Evolutionary conservation across 768 basidiomycete genomes (phyloP), one percentile per base, ranked within the genome.

Genomic region (Hypholoma sublateritium): DNA sequence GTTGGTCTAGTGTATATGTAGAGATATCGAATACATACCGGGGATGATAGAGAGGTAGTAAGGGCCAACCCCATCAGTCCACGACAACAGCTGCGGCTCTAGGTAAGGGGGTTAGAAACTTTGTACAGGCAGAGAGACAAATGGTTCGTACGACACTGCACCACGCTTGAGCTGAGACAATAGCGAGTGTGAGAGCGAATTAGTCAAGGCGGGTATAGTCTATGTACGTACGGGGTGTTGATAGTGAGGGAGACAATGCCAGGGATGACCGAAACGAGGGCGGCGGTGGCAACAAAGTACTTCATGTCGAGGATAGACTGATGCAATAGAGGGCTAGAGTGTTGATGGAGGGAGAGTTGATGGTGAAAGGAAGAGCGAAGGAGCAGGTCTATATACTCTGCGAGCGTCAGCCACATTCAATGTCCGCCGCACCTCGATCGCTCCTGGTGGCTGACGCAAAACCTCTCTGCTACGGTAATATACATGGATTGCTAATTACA

Each of bases 31-130:
- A 39, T 35, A 22, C 80, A 32, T 59, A 89, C 88, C 85, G 47
- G 88, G 89, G 39, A 88, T 61, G 50, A 88, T 61, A 9, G 81
- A 73, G 49, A 89, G 55, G 67, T 74, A 91, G 71, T 80, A 91
- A 0, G 89, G 88, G 0, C 73, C 21, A 0, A 54, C 47, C 32
- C 87, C 87, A 4, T 73, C 81, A 24, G 56, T 36, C 85, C 86
- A 91, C 2, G 65, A 66, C 34, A 91, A 39, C 61, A 79, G 66
- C 17, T 80, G 73, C 8, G 89, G 89, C 61, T 89, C 88, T 90
- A 54, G 25, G 25, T 13, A 16, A 22, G 34, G 35, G 21, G 32
- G 16, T 11, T 14, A 45, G 34, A 35, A 34, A n/a, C 17, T 16
- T 49, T 50, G 32, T 17, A 2, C 21, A 44, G 16, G 14, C 7